A percentile compares a stretch with the other conserved stretches of the same genome.
Conservation (phyloP, 2,329 filamentous ascomycete genomes). For the Hypoxylon sp. region DNA sequence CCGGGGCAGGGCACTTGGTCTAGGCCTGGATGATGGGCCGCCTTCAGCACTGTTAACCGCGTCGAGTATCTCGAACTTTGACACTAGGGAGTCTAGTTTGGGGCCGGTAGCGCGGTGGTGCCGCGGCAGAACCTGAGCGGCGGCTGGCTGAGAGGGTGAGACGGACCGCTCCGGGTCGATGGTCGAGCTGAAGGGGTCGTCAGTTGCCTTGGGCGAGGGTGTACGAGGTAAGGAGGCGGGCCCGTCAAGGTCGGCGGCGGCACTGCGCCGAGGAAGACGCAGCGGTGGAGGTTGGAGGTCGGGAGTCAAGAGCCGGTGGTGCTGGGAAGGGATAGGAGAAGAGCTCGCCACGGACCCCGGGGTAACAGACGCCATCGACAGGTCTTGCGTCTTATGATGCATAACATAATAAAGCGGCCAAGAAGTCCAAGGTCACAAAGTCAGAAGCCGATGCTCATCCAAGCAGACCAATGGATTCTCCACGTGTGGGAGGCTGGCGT, state of each 20-base stretch:
- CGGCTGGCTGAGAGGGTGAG: background rate
- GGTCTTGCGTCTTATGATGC: constrained; percentile 16
- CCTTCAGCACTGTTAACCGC: constrained; percentile 36
- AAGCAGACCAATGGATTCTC: constrained; percentile 10
- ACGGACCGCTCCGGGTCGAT: background rate
- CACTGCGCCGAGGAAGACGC: constrained; percentile 34
- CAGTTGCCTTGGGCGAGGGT: background rate
- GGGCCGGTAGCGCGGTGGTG: constrained; percentile 28
- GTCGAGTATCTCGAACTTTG: constrained; percentile 48
- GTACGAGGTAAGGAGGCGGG: background rate
- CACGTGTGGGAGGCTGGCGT: background rate
- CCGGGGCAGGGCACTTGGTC: constrained; percentile 15
- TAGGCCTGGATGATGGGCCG: constrained; percentile 4
- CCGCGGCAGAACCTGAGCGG: constrained; percentile 14
- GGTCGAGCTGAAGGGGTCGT: background rate
- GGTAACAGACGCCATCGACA: constrained; percentile 30
- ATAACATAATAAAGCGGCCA: constrained; percentile 30
- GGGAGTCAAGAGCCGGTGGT: constrained; percentile 16
- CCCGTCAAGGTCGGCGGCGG: constrained; percentile 17
- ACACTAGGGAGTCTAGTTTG: constrained; percentile 44
- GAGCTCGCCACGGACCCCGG: constrained; percentile 27
- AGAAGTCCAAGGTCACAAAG: constrained; percentile 29
- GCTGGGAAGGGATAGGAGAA: constrained; percentile 29
- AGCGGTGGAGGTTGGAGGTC: constrained; percentile 37
- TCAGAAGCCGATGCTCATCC: constrained; percentile 17